Base-by-base conservation (phyloP, 1,284 basidiomycete species). In the Apiotrichum siamense region DNA sequence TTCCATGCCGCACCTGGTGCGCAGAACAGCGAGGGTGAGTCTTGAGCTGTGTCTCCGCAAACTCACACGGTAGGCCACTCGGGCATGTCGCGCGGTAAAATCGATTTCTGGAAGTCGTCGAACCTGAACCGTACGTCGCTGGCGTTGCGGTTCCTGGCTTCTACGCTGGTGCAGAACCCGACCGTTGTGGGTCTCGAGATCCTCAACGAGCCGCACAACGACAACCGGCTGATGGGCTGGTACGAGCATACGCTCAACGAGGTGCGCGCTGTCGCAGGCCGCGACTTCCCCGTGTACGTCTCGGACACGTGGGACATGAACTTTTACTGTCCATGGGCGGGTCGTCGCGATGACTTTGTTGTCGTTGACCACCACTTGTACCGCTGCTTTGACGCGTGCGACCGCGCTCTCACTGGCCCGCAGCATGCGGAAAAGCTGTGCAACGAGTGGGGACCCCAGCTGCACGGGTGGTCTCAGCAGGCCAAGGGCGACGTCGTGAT, bases 351-450 rank as follows among this genome's bases (percentile, higher is more conserved):
- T 15, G 72, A 75, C 24, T 82, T 83, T 27, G 75, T 83, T 17
- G 82, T 85, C 17, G 74, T 88, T 26, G 89, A 93, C 72, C 85
- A 91, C 63, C 89, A 92, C 67, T 79, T 92, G 20, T 93, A 92
- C 67, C 81, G 89, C 31, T 90, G 87, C 54, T 73, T 62, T 60
- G 11, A 60, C 7, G 73, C 76, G 5, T 20, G 21, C 18, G 89
- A 92, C 69, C 81, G 76, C 26, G 59, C 64, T 1, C 82, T 80
- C 5, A 70, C 79, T 2, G 85, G 81, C 0, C 70, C 78, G 11
- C 77, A 82, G 45, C 87, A 88, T 64, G 77, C 82, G 6, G 54
- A 61, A 12, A 61, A 67, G 36, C 54, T 75, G 13, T 39, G 41
- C n/a, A 43, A 35, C 21, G 49, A 58, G 10, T 67, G 65, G 32